phyloP scores from a whole-genome alignment of 2,329 filamentous ascomycete species.

The Periconia sp. region DNA sequence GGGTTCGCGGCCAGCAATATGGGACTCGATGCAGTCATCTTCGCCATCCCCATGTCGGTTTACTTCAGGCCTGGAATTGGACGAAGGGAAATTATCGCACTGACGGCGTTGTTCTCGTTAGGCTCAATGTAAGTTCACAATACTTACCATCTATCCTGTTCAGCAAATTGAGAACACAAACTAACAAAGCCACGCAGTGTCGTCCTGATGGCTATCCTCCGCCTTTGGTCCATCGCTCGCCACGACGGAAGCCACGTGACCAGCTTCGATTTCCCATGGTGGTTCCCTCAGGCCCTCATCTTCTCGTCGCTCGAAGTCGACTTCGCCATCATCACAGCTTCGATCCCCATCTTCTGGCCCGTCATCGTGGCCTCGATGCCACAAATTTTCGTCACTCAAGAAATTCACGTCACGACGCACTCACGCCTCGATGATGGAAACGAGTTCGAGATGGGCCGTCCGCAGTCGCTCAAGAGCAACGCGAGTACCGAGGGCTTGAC shows the following conservation, averaged over 20 bases:
- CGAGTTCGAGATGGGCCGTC: constrained; percentile 22
- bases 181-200: constrained; percentile 18
- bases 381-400: constrained; percentile 38
- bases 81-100: constrained; percentile 26
- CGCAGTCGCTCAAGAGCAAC: constrained; percentile 21
- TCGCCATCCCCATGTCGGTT: constrained; percentile 28
- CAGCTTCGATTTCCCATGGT: constrained; percentile 35
- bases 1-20: constrained; percentile 33
- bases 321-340: constrained; percentile 40
- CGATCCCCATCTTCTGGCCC: constrained; percentile 43
- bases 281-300: constrained; percentile 31
- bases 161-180: neutral
- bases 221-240: constrained; percentile 29
- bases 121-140: constrained; percentile 24
- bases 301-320: constrained; percentile 37
- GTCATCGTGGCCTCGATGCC: constrained; percentile 26
- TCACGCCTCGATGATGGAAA: constrained; percentile 14
- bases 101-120: constrained; percentile 28
- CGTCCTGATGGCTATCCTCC: constrained; percentile 31
- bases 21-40: constrained; percentile 31
- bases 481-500: constrained; percentile 25
- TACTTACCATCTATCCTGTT: neutral
- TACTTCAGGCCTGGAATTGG: constrained; percentile 23
- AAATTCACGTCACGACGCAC: constrained; percentile 33
- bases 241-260: constrained; percentile 11